Conservation (phyloP, 1,139 yeast genomes). For the Hansenula sp. region DNA sequence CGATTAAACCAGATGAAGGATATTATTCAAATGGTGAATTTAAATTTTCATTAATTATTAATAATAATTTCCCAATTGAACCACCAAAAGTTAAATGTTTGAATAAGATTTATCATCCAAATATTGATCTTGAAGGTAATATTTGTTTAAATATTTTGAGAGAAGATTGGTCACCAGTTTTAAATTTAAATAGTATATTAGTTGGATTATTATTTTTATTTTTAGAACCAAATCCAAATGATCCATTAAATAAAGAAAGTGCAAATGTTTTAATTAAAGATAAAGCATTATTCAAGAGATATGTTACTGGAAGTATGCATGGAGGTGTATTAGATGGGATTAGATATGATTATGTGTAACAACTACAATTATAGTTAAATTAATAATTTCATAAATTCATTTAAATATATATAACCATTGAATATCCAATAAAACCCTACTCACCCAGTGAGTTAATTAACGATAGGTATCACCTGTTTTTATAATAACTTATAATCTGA, state of each 20-base stretch:
- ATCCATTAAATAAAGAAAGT: conserved; percentile 89
- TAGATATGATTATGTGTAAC: conserved; percentile 54
- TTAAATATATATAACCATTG: not conserved
- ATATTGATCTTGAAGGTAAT: conserved; percentile 85
- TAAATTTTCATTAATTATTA: conserved; percentile 58
- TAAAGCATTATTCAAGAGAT: conserved; percentile 47
- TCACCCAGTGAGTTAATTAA: not conserved
- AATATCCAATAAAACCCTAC: too few relatives aligned
- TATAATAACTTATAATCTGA: conserved; percentile 14
- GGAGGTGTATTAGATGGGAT: conserved; percentile 64
- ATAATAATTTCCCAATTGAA: conserved; percentile 80
- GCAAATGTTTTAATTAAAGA: conserved; percentile 68
- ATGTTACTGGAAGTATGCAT: conserved; percentile 63
- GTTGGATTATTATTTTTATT: conserved; percentile 85
- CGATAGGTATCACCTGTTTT: too few relatives aligned
- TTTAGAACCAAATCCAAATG: conserved; percentile 86
- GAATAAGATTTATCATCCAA: conserved; percentile 84
- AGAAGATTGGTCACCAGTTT: conserved; percentile 96
- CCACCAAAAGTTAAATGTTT: conserved; percentile 82
- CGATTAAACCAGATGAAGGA: conserved; percentile 75
- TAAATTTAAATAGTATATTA: conserved; percentile 74
- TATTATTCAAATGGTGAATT: conserved; percentile 69
- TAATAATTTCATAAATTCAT: too few relatives aligned
- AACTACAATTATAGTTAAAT: not conserved
- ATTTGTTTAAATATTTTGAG: conserved; percentile 86